Conservation (phyloP, 2,329 filamentous ascomycete species). For the Zarea fungicola region DNA sequence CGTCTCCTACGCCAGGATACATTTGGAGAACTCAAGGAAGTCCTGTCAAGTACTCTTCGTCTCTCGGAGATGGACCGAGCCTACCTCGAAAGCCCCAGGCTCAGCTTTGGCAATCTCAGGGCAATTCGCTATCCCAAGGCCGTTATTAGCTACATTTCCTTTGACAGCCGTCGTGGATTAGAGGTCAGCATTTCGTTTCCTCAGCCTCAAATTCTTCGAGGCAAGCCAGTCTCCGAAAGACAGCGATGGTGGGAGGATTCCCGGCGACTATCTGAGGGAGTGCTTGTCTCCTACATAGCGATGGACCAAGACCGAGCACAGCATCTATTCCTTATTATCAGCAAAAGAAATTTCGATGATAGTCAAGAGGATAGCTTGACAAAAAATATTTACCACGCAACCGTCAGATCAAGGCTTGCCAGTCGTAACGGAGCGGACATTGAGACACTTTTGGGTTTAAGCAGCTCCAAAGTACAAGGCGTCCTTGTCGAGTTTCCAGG, state of each 20-base stretch:
- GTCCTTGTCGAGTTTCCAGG: slow-evolving; percentile 6
- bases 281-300: slow-evolving; percentile 5
- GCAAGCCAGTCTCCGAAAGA: not conserved
- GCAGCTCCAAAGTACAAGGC: slow-evolving; percentile 1
- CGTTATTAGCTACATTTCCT: not conserved
- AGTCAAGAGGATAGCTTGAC: not conserved
- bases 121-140: slow-evolving; percentile 1
- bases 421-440: not conserved
- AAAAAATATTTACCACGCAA: not conserved
- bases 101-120: slow-evolving; percentile 4
- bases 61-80: not conserved
- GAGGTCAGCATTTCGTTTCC: slow-evolving; percentile 1
- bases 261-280: slow-evolving; percentile 5
- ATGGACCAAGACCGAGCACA: not conserved
- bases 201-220: not conserved
- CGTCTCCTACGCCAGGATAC: slow-evolving; percentile 8
- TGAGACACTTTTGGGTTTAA: slow-evolving; percentile 4
- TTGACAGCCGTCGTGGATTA: not conserved
- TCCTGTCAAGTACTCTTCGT: not conserved
- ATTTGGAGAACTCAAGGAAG: slow-evolving; percentile 7
- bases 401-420: not conserved
- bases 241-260: slow-evolving; percentile 8
- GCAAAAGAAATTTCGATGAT: not conserved
- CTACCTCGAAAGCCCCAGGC: not conserved
- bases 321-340: slow-evolving; percentile 4